Percentiles rank a stretch among this genome's conserved stretches.
phyloP scores from a whole-genome alignment of 805 yeast genomes.

The Zygotorulaspora danielsina region DNA sequence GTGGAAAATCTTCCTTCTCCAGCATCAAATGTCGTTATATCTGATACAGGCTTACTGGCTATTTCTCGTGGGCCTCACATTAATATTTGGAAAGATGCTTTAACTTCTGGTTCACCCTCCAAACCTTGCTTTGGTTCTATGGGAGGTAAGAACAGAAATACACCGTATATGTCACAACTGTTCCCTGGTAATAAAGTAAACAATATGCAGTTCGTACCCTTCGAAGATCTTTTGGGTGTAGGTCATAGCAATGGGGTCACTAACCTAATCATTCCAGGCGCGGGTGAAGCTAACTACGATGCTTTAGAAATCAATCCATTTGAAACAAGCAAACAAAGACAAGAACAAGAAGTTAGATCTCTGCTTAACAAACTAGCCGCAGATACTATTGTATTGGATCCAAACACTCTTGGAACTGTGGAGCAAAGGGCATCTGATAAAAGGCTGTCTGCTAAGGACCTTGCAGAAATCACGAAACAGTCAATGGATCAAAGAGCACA shows the following conservation, averaged over 20 bases:
- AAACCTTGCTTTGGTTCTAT: conserved; percentile 49
- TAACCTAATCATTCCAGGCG: conserved; percentile 89
- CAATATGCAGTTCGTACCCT: conserved; percentile 75
- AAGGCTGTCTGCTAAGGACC: conserved; percentile 60
- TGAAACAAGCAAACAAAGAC: conserved; percentile 88
- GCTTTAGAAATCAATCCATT: conserved; percentile 90
- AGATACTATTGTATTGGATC: conserved; percentile 89
- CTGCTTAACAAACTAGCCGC: conserved; percentile 85
- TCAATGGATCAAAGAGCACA: conserved; percentile 36
- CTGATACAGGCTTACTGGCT: conserved; percentile 81
- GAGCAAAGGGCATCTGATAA: conserved; percentile 61
- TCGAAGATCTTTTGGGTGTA: conserved; percentile 90
- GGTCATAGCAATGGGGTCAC: conserved; percentile 77
- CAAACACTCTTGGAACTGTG: conserved; percentile 78
- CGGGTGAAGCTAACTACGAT: conserved; percentile 98
- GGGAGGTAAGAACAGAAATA: conserved; percentile 39
- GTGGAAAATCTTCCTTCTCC: conserved; percentile 72
- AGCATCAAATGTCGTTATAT: conserved; percentile 69
- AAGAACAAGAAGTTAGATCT: conserved; percentile 82
- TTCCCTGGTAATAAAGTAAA: conserved; percentile 72
- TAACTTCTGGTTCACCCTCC: conserved; percentile 39
- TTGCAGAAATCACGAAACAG: conserved; percentile 41
- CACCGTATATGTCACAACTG: conserved; percentile 90
- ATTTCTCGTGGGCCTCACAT: conserved; percentile 97
- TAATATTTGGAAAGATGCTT: conserved; percentile 86